Percentiles rank a stretch among this genome's conserved stretches.
Conservation (phyloP, 768 basidiomycete genomes). For the Russula earlei region DNA sequence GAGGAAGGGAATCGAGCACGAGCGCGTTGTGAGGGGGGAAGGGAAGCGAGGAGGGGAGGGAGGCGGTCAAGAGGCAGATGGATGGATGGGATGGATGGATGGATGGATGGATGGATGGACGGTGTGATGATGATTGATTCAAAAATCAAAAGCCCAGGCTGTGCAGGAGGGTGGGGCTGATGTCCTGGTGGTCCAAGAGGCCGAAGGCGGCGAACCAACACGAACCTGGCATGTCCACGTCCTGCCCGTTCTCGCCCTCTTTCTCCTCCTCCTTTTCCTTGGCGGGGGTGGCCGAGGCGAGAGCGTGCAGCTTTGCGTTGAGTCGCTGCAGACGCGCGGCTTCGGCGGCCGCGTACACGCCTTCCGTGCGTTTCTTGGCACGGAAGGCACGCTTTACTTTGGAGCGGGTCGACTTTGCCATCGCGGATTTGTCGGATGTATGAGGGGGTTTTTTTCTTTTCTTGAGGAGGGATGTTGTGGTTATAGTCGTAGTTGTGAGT, state of each 20-base stretch:
- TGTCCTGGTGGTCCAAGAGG: constrained; percentile 39
- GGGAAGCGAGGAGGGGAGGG: too few relatives aligned
- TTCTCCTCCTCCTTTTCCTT: neutral
- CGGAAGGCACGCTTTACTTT: constrained; percentile 75
- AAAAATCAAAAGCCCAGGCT: constrained; percentile 20
- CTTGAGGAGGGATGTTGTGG: neutral
- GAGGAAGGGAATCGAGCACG: neutral
- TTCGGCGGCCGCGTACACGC: constrained; percentile 68
- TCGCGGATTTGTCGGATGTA: constrained; percentile 26
- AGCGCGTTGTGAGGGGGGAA: too few relatives aligned
- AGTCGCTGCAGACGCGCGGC: constrained; percentile 71
- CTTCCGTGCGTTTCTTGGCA: constrained; percentile 61
- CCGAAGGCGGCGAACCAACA: constrained; percentile 16
- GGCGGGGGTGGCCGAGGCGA: constrained; percentile 26
- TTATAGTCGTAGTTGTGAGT: neutral
- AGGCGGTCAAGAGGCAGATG: too few relatives aligned
- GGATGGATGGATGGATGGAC: neutral
- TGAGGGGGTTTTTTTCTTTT: neutral
- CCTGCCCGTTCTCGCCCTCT: constrained; percentile 10
- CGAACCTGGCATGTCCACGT: constrained; percentile 23
- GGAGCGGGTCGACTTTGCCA: constrained; percentile 80
- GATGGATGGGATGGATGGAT: neutral
- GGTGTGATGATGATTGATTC: neutral
- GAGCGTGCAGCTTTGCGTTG: constrained; percentile 49
- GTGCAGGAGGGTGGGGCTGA: constrained; percentile 43